phyloP scores from a whole-genome alignment of 306 rosid species.

The Glycine tomentella region DNA sequence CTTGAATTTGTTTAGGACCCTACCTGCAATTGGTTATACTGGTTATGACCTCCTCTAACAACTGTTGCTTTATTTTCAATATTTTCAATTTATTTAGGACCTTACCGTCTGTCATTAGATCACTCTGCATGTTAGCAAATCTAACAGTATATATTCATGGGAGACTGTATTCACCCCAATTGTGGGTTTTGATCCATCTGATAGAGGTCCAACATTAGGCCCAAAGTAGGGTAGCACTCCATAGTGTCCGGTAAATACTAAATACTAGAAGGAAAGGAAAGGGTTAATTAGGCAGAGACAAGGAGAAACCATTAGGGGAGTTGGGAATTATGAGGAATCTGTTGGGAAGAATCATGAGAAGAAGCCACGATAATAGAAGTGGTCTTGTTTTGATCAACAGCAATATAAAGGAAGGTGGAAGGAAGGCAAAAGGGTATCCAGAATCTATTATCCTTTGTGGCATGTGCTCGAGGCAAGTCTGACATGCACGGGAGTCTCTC shows the following conservation, averaged over 20 bases:
- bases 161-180: too few relatives aligned
- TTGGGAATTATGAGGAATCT: background rate
- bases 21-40: background rate
- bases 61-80: background rate
- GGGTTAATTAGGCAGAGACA: background rate
- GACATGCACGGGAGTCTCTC: background rate
- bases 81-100: too few relatives aligned
- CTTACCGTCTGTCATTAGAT: background rate
- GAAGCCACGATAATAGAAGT: background rate
- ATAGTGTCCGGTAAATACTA: background rate
- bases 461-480: too few relatives aligned
- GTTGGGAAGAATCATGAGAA: background rate
- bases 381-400: background rate
- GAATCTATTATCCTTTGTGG: too few relatives aligned
- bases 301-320: background rate
- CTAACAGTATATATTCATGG: background rate
- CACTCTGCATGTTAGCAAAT: background rate
- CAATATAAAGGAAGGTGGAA: background rate
- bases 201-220: constrained; percentile 8
- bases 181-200: constrained; percentile 19
- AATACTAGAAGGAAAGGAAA: background rate
- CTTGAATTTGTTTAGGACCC: constrained; percentile 46
- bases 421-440: too few relatives aligned
- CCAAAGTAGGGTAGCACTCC: background rate
- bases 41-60: constrained; percentile 12